Evolutionary conservation across 78 protist species (phyloP), one percentile per base, ranked within the genome.

Genomic region (Cyanophora paradoxa): DNA sequence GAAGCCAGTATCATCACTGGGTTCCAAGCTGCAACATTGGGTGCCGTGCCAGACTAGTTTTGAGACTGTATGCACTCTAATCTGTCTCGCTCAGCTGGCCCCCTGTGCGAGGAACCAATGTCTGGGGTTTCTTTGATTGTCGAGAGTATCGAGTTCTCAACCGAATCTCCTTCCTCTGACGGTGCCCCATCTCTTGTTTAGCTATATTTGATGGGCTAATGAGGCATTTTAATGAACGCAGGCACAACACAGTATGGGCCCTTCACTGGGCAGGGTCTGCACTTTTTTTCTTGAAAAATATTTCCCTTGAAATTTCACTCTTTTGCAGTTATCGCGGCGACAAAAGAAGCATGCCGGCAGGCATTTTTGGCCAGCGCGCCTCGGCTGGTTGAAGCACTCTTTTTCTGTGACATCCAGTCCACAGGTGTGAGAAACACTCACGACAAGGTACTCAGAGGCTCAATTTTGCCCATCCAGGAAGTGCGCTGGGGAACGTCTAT

Each of bases 71-170:
- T n/a, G n/a, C n/a, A n/a, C n/a, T n/a, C n/a, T n/a, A n/a, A n/a
- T n/a, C n/a, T n/a, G n/a, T n/a, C n/a, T n/a, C n/a, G n/a, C 13
- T 17, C 46, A 6, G 48, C 74, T 3, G 99, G 99, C 3, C 98
- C 98, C 10, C 36, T 96, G 24, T 94, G 98, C 79, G 95, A 88
- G 11, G 99, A 97, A 65, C 98, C 99, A n/a, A 71, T 95, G 89
- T 59, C 13, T 33, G 96, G 95, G 3, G 97, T 95, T 22, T 39
- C 79, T 41, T 56, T 94, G 37, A 76, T 77, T 6, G 42, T 95
- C 36, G 82, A 72, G 5, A 63, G 0, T 22, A 24, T 79, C 19
- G 28, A 52, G 26, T n/a, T n/a, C n/a, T n/a, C n/a, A n/a, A n/a
- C n/a, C n/a, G n/a, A n/a, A n/a, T n/a, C n/a, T n/a, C n/a, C n/a